Evolutionary conservation across 2,329 filamentous ascomycete genomes (phyloP).

Genomic region (Sarocladium oryzae): DNA sequence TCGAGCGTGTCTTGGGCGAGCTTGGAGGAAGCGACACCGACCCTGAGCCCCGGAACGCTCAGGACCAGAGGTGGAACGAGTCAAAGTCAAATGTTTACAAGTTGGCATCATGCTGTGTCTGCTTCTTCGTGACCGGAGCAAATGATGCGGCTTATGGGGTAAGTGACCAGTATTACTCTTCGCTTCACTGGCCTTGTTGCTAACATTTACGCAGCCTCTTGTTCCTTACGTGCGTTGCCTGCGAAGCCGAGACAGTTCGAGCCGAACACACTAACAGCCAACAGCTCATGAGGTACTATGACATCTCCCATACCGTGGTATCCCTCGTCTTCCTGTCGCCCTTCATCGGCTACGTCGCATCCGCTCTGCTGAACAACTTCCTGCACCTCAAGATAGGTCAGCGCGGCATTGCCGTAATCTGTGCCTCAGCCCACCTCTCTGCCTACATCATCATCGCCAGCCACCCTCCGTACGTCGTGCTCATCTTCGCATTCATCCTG

Average conservation of each 20-base stretch:
- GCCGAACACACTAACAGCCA: slow-evolving; percentile 21
- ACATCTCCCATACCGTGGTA: slow-evolving; percentile 53
- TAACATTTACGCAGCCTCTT: slow-evolving; percentile 29
- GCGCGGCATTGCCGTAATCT: slow-evolving; percentile 55
- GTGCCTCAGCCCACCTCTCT: slow-evolving; percentile 52
- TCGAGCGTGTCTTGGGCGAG: slow-evolving; percentile 2
- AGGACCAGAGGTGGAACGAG: slow-evolving; percentile 38
- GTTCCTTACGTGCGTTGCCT: slow-evolving; percentile 49
- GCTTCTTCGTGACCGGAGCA: slow-evolving; percentile 50
- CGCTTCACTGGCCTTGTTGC: no score
- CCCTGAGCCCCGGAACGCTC: background rate
- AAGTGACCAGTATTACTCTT: no score
- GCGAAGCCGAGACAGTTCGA: slow-evolving; percentile 23
- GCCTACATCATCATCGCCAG: slow-evolving; percentile 56
- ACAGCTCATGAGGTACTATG: slow-evolving; percentile 44
- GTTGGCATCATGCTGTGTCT: slow-evolving; percentile 48
- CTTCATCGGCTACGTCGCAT: slow-evolving; percentile 56
- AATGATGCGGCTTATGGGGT: slow-evolving; percentile 55
- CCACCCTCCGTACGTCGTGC: slow-evolving; percentile 62
- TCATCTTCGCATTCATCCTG: slow-evolving; percentile 59
- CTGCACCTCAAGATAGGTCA: slow-evolving; percentile 28
- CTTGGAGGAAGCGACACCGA: background rate
- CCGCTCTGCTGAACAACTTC: slow-evolving; percentile 54
- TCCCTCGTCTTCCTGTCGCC: slow-evolving; percentile 62
- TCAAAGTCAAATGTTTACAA: slow-evolving; percentile 41